Conservation (phyloP, 2,329 filamentous ascomycete species). For the Colletotrichum sp. region DNA sequence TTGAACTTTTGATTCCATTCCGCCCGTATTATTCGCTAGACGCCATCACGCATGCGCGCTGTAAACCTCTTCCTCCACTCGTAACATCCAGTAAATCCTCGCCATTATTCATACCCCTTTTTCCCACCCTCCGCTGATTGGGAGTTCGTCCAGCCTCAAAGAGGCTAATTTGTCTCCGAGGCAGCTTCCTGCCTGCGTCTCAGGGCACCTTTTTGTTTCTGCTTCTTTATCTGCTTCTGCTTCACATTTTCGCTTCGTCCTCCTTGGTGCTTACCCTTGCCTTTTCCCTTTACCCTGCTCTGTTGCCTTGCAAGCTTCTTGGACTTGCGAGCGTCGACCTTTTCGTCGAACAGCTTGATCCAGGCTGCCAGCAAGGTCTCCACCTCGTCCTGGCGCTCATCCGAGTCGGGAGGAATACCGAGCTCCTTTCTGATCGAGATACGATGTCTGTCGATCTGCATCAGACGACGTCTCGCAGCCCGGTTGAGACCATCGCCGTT, state of each 20-base stretch:
- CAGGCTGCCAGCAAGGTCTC: slow-evolving; percentile 7
- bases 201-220: slow-evolving; percentile 13
- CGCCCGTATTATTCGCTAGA: slow-evolving; percentile 1
- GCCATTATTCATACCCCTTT: neutral
- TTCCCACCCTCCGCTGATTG: neutral
- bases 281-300: neutral
- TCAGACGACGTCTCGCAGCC: slow-evolving; percentile 15
- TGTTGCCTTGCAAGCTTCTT: slow-evolving; percentile 15
- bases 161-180: slow-evolving; percentile 7
- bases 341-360: slow-evolving; percentile 9
- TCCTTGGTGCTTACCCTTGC: slow-evolving; percentile 16
- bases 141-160: neutral
- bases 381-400: slow-evolving; percentile 13
- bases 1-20: neutral
- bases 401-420: slow-evolving; percentile 8
- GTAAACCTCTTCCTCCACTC: neutral
- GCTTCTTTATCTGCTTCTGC: slow-evolving; percentile 19
- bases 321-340: neutral
- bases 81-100: neutral
- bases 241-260: slow-evolving; percentile 9
- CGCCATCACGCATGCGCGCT: neutral
- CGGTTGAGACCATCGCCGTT: slow-evolving; percentile 19
- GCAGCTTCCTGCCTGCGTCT: slow-evolving; percentile 8
- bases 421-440: slow-evolving; percentile 9
- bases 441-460: slow-evolving; percentile 14